phyloP scores from a whole-genome alignment of 441 rosid species.

The Eutrema salsugineum region DNA sequence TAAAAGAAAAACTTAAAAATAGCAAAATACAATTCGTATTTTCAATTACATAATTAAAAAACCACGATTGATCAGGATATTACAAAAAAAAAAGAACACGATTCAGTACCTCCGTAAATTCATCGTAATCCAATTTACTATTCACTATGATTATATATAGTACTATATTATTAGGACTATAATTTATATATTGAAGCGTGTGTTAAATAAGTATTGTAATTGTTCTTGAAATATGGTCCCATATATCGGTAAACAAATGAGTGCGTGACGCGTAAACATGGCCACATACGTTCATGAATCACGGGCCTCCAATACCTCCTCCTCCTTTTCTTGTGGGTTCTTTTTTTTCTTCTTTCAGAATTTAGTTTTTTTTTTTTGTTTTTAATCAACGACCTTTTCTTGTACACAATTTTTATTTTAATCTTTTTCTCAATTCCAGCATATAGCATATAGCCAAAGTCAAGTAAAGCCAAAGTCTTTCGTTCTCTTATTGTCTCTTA shows the following conservation, averaged over 20 bases:
- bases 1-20: neutral
- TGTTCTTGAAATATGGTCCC: neutral
- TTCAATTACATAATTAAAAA: too few relatives aligned
- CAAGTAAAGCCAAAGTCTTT: conserved; percentile 11
- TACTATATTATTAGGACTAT: too few relatives aligned
- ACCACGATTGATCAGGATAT: too few relatives aligned
- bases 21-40: too few relatives aligned
- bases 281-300: neutral
- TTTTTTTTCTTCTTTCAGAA: too few relatives aligned
- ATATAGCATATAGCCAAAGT: neutral
- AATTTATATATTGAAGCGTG: too few relatives aligned
- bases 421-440: neutral
- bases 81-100: too few relatives aligned
- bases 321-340: conserved; percentile 13
- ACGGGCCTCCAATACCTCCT: conserved; percentile 6
- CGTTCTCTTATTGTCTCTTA: neutral
- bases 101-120: too few relatives aligned
- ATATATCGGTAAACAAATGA: neutral
- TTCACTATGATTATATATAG: too few relatives aligned
- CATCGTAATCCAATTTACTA: too few relatives aligned
- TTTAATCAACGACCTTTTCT: conserved; percentile 17
- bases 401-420: neutral
- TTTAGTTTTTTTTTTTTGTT: neutral
- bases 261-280: conserved; percentile 12
- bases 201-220: too few relatives aligned